Evolutionary conservation across 495 filamentous ascomycete genomes (phyloP), one percentile per base, ranked within the genome.

Genomic region (Xylaria telfairii): DNA sequence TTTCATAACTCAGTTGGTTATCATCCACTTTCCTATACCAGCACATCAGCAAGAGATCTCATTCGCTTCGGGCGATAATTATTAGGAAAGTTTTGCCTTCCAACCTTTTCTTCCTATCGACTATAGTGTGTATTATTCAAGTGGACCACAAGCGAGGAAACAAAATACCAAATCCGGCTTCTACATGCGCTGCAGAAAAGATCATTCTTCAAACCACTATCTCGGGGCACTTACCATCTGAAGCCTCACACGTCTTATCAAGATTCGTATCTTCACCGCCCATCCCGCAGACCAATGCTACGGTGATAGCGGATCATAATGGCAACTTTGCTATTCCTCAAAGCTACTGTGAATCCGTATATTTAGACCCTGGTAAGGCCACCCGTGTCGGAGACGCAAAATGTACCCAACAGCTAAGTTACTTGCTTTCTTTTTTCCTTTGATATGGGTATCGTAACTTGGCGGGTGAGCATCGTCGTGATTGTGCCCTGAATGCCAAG

Each of bases 1-100:
- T 67, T 65, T 69, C 72, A 66, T 71, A 73, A 68, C 72, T 44
- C 30, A 65, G 54, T 71, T 67, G 49, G 17, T 65, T 37, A 30
- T 51, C 44, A 46, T 65, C 44, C 30, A 51, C 62, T 41, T 47
- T 26, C 39, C 37, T 41, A 34, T 32, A 19, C 13, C 30, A 37
- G 44, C 30, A 6, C 26, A 49, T 51, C 2, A 37, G 37, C 8
- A 26, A 51, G 28, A 15, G 8, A 10, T 24, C 37, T 37, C n/a
- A 65, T 32, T 28, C 9, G 30, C 28, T 15, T 34, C 17, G n/a
- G 9, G 32, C 5, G 9, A 12, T 6, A 30, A 42, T 26, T 41
- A 54, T 42, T 13, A 42, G 30, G 47, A 39, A 39, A 26, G 2
- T 54, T 54, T 54, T 49, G 28, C 47, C 17, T 24, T 34, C 8